These are phyloP conservation scores for Podila verticillata DNA, from an alignment of 192 early-diverging fungal genomes.

Conservation along the genomic window DNA sequence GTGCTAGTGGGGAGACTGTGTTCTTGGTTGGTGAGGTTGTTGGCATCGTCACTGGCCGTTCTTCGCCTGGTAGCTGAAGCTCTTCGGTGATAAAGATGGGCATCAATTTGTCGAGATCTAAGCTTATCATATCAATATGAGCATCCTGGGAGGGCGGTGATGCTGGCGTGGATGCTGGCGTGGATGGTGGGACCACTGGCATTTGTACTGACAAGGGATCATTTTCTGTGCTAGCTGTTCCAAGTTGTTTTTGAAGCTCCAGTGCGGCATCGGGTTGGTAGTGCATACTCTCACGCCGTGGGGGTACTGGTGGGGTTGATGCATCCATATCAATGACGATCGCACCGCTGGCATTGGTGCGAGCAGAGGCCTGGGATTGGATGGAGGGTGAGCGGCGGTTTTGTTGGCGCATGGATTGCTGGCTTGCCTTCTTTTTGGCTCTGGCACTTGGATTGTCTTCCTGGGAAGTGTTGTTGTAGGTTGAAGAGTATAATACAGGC, in stretches of 20 bases:
- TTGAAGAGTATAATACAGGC: not conserved
- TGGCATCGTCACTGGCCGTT: not conserved
- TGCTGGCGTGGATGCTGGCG: not conserved
- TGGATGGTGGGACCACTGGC: not conserved
- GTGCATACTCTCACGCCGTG: not conserved
- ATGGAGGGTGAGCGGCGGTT: not conserved
- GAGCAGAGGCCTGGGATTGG: not conserved
- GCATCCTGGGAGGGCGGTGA: not conserved
- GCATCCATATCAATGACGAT: not conserved
- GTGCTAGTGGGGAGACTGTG: not conserved
- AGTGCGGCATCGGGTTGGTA: not conserved
- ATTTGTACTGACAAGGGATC: not conserved
- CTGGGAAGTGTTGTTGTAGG: not conserved
- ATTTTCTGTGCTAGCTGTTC: not conserved
- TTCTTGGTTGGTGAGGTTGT: not conserved
- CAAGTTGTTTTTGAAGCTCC: not conserved
- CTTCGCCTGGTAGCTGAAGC: not conserved
- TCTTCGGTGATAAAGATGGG: slow-evolving; percentile 30
- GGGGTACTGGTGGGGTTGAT: not conserved
- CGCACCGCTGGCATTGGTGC: not conserved
- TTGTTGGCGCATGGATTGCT: too few species aligned
- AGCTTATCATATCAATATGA: slow-evolving; percentile 26
- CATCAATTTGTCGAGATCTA: slow-evolving; percentile 21
- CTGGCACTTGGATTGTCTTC: not conserved
- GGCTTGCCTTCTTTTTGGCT: not conserved